Base-by-base conservation (phyloP, 805 yeast species). In the Zygosaccharomyces siamensis region DNA sequence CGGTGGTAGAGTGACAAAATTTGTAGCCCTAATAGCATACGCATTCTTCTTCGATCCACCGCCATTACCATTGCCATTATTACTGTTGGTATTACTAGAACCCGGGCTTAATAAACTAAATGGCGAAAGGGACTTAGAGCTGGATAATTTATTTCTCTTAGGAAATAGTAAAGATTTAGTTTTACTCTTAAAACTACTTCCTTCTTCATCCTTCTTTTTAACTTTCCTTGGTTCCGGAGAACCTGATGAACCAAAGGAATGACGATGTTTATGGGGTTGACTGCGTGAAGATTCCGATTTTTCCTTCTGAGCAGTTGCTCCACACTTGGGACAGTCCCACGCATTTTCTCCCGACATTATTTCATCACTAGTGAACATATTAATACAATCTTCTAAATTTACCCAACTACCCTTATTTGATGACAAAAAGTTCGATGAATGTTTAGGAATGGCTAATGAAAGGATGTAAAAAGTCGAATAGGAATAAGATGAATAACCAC, bases 271-370 rank as follows among this genome's bases (percentile, higher is more conserved):
- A 5, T 38, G 28, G 23, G 12, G 10, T 3, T 21, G 14, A 38
- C 24, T 21, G 32, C 43, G 43, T 18, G 36, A 21, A 30, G 32
- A 18, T 20, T 18, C 33, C 26, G 32, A 23, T 24, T 20, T 41
- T 30, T 41, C 44, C 32, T 31, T 33, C 21, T 41, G 28, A n/a
- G 26, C 48, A 8, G 48, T 38, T 16, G 56, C 43, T 1, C 64
- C 63, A 68, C 95, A 86, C 47, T 80, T 78, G 6, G 93, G 90
- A 70, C 95, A 86, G 54, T 83, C 78, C 95, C 95, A 86, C 0
- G 93, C 87, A 66, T 86, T 85, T 5, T 83, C 90, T 23, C 88
- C 84, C 6, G 74, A 72, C 45, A 86, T 66, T 3, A 81, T 72
- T 62, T 86, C 95, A 50, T 80, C 82, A 46, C 74, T 71, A 0